Conservation (phyloP, 495 filamentous ascomycete genomes). For the Podospora comata region DNA sequence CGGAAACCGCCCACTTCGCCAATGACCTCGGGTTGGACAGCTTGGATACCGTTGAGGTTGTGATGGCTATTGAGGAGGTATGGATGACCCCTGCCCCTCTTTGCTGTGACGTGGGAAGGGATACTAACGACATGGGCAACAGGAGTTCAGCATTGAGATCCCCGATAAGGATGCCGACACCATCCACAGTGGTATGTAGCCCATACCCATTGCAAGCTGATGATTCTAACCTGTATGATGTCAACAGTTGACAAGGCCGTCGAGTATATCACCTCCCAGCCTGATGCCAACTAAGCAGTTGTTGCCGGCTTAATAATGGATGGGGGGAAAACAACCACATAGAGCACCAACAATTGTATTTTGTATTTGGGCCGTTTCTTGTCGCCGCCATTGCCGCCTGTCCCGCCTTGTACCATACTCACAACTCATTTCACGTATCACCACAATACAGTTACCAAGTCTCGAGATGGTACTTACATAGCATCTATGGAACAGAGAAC, state of each 20-base stretch:
- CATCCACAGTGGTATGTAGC: constrained; percentile 85
- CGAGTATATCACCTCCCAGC: constrained; percentile 90
- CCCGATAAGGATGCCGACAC: constrained; percentile 97
- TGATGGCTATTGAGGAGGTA: constrained; percentile 99
- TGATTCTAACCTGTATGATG: neutral
- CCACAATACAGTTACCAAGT: neutral
- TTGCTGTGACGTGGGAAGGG: neutral
- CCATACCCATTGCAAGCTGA: neutral
- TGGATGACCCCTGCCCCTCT: constrained; percentile 19
- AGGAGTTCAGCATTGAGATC: constrained; percentile 99
- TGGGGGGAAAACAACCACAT: neutral
- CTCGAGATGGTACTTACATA: neutral
- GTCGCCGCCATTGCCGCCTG: neutral
- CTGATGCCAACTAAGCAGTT: constrained; percentile 61
- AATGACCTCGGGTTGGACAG: constrained; percentile 96
- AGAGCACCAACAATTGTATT: neutral
- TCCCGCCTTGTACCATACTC: constrained; percentile 29
- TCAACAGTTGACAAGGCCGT: constrained; percentile 86
- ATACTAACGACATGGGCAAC: constrained; percentile 20
- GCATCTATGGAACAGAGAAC: too few species aligned
- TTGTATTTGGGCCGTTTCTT: neutral
- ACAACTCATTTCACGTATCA: constrained; percentile 4
- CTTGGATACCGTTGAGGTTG: constrained; percentile 97
- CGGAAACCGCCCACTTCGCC: constrained; percentile 76
- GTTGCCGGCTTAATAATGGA: neutral